phyloP scores from a whole-genome alignment of 1,284 basidiomycete species.

The Psilocybe mexicana region DNA sequence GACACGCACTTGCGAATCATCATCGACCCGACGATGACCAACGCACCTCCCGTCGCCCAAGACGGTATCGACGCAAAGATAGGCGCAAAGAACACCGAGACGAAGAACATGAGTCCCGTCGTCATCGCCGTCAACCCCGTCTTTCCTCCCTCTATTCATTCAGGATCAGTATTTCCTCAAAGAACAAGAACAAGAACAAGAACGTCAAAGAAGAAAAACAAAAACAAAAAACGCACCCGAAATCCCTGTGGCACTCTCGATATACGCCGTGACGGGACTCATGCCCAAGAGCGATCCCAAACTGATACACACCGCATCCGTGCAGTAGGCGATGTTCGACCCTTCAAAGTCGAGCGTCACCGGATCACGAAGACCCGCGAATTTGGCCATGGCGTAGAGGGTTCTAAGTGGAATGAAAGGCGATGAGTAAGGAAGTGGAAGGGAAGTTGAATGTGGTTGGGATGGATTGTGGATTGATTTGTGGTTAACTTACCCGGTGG shows the following conservation, averaged over 20 bases:
- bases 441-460: too few relatives aligned
- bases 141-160: slow-evolving; percentile 91
- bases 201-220: too few relatives aligned
- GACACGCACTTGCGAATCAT: slow-evolving; percentile 80
- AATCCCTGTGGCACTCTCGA: slow-evolving; percentile 83
- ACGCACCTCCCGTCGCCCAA: slow-evolving; percentile 88
- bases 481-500: slow-evolving; percentile 36
- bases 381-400: slow-evolving; percentile 89
- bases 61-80: slow-evolving; percentile 87
- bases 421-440: too few relatives aligned
- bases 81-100: slow-evolving; percentile 88
- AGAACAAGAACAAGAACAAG: too few relatives aligned
- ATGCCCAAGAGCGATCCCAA: slow-evolving; percentile 84
- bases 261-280: slow-evolving; percentile 87
- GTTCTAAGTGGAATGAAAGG: too few relatives aligned
- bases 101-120: slow-evolving; percentile 80
- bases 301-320: slow-evolving; percentile 80
- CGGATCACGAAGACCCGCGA: slow-evolving; percentile 85
- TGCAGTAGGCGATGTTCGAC: slow-evolving; percentile 82
- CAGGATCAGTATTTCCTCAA: too few relatives aligned
- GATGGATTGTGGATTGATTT: too few relatives aligned
- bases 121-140: slow-evolving; percentile 83
- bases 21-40: slow-evolving; percentile 85
- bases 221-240: slow-evolving; percentile 55
- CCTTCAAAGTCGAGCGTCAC: slow-evolving; percentile 88